Base-by-base conservation (phyloP, 495 filamentous ascomycete genomes). In the Ascobolus immersus region DNA sequence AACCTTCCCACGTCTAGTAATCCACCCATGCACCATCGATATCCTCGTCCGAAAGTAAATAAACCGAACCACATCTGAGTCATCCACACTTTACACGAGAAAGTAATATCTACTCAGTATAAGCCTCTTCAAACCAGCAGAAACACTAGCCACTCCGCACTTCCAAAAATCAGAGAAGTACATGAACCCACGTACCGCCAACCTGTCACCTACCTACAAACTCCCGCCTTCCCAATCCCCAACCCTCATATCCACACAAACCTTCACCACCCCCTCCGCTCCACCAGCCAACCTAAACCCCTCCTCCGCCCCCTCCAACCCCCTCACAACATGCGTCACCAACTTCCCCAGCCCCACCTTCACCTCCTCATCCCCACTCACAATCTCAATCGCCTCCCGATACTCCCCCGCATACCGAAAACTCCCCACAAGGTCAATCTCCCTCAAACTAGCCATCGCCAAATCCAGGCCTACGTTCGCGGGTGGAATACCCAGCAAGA, bases 401-500 rank as follows among this genome's bases (percentile, higher is more conserved):
- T 93, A 93, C 0, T 78, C 80, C 37, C 49, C 34, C 32, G 81
- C 77, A 44, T 93, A 93, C 23, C 82, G 62, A 49, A 93, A 93
- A 19, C 84, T 73, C n/a, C 82, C 82, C 2, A 86, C 58, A 21
- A 93, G 71, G 53, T 93, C 82, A 2, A 93, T 73, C 55, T 93
- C 82, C 3, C 78, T 65, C 33, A 89, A 55, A 23, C 81, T 77
- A 10, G 82, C 82, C 0, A 77, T 75, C 1, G 72, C 78, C 35
- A 92, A 62, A 3, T 80, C 80, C 4, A 91, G 57, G 0, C 77
- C 89, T 56, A 86, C 77, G 26, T 89, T 65, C 0, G 82, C 81
- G 4, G 69, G 77, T n/a, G 82, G 82, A 79, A 92, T 92, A 3
- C 82, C 82, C 14, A 93, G 72, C 55, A 90, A 71, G 42, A 92